Evolutionary conservation across 768 basidiomycete species (phyloP).

Genomic region (Tremella yokohamensis): DNA sequence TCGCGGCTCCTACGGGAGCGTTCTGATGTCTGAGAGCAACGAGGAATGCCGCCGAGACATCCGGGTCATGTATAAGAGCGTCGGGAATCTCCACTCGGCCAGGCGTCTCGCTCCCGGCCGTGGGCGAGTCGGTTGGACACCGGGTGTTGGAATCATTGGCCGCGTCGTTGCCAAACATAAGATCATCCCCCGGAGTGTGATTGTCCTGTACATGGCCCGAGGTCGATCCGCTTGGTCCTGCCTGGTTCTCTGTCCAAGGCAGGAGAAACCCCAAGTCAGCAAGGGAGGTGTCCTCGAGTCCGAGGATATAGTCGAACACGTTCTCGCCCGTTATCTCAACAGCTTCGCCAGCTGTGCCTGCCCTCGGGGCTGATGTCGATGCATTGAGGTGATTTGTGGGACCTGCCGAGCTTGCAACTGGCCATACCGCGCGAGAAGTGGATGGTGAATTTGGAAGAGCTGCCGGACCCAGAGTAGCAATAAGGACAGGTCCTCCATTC

Average conservation of each 20-base stretch:
- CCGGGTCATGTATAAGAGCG: background rate
- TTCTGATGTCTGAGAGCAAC: background rate
- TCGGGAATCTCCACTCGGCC: background rate
- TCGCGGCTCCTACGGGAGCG: background rate
- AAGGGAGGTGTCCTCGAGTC: background rate
- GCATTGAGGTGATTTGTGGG: no score
- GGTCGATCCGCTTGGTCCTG: background rate
- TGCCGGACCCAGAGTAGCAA: no score
- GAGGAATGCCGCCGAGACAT: background rate
- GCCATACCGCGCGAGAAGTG: no score
- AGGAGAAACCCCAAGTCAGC: conserved; percentile 1
- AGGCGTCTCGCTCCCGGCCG: no score
- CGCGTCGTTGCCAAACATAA: no score
- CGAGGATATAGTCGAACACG: conserved; percentile 1
- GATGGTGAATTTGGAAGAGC: no score
- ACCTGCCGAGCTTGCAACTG: no score
- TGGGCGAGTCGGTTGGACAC: no score
- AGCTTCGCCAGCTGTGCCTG: no score
- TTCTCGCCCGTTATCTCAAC: background rate
- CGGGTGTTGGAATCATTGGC: no score
- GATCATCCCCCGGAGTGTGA: background rate
- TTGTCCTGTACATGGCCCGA: background rate
- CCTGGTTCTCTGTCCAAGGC: background rate
- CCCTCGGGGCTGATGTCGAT: no score
- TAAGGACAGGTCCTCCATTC: no score